Evolutionary conservation across 2,329 filamentous ascomycete genomes (phyloP), one percentile per base, ranked within the genome.

Genomic region (Talaromyces sp.): DNA sequence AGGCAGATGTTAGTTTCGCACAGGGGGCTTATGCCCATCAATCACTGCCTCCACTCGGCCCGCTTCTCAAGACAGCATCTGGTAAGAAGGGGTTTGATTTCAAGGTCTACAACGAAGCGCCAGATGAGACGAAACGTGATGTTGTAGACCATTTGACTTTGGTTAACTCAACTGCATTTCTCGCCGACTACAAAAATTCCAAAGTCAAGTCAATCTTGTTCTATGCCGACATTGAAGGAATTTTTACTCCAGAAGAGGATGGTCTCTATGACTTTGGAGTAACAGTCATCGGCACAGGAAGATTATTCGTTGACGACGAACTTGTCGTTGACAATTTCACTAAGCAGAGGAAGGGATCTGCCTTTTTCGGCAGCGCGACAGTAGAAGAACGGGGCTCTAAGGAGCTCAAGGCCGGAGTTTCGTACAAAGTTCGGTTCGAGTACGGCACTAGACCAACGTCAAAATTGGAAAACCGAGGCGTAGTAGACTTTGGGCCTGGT

Each of bases 1-100:
- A 71, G 30, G 69, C 68, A 15, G 71, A 74, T 15, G 75, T 80
- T 33, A 67, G 67, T 1, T 88, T 85, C 69, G 79, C 83, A 1
- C 81, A 87, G 51, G 87, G 87, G 10, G 84, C 82, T 44, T 86
- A 88, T 70, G 85, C 84, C 0, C 86, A 89, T 73, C 86, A 86
- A 68, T 79, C 86, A 64, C 79, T 88, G 1, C 87, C 87, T 0
- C 74, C 86, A 0, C 75, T 89, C 4, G 84, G 85, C 0, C 75
- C 76, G 2, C 73, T 81, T 5, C 76, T 85, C 52, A 84, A 78
- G 65, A 81, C 82, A 0, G 71, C 75, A 0, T 77, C 82, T 22
- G 85, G 85, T 30, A 79, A 82, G 65, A 80, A 82, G 65, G 87
- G 87, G 1, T 83, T 89, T 76, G 81, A 75, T 13, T 88, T 88